Percentiles rank a stretch among this genome's conserved stretches.
These are phyloP conservation scores for Pseudonitzschia pungens DNA, from an alignment of 108 stramenopile genomes.

Conservation along the genomic window DNA sequence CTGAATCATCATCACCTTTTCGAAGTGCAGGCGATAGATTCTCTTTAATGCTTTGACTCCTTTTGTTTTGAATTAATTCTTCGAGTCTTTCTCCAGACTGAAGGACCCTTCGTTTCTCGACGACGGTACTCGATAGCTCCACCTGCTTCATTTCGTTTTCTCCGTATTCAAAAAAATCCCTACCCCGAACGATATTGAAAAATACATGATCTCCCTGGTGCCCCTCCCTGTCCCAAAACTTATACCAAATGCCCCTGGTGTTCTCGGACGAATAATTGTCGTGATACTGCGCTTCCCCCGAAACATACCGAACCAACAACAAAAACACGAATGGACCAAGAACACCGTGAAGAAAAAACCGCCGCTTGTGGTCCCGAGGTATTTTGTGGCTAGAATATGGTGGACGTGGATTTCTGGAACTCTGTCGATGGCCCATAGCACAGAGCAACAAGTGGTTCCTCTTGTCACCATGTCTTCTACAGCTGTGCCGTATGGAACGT, in stretches of 20 bases:
- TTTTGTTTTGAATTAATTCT: background rate
- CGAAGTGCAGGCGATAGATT: background rate
- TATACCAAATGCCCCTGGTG: background rate
- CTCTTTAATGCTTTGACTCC: background rate
- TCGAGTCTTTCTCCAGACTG: background rate
- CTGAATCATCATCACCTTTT: background rate
- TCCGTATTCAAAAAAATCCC: background rate
- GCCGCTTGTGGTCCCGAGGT: background rate
- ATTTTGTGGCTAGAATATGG: background rate
- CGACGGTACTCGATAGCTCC: background rate
- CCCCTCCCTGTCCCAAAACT: background rate
- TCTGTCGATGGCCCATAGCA: background rate
- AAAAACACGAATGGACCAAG: constrained; percentile 1
- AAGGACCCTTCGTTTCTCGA: background rate
- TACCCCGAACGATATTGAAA: background rate
- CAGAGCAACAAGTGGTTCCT: background rate
- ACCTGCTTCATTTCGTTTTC: background rate
- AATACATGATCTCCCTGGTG: background rate
- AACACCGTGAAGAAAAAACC: background rate
- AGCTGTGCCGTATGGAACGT: background rate
- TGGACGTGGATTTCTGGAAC: background rate
- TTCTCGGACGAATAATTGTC: background rate
- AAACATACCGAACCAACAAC: constrained; percentile 1
- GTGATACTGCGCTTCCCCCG: background rate
- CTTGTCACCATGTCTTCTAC: background rate